A percentile compares a stretch with the other conserved stretches of the same genome.
phyloP scores from a whole-genome alignment of 208 protist species.

The Leishmania guyanensis region DNA sequence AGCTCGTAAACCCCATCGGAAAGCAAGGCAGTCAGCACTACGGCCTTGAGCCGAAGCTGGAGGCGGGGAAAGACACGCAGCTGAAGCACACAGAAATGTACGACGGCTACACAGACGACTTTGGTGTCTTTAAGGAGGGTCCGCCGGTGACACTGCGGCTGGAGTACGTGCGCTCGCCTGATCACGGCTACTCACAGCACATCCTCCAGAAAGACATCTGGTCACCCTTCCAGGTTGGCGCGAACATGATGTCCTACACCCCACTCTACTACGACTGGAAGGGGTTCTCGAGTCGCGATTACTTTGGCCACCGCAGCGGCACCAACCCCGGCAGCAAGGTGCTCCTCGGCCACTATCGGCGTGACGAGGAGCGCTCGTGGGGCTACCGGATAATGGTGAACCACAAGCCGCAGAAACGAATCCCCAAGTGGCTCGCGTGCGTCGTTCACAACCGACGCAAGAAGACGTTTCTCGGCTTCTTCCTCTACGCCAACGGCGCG shows the following conservation, averaged over 20 bases:
- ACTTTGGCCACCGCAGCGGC: slow-evolving; percentile 89
- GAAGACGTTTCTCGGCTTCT: slow-evolving; percentile 88
- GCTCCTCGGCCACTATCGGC: slow-evolving; percentile 81
- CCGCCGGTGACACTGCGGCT: slow-evolving; percentile 85
- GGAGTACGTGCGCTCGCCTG: slow-evolving; percentile 89
- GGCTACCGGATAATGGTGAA: slow-evolving; percentile 85
- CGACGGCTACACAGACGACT: slow-evolving; percentile 93
- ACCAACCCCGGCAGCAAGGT: slow-evolving; percentile 90
- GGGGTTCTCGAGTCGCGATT: slow-evolving; percentile 86
- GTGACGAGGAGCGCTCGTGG: slow-evolving; percentile 78
- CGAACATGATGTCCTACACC: slow-evolving; percentile 86
- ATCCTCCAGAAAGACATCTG: slow-evolving; percentile 89
- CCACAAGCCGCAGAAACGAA: slow-evolving; percentile 89
- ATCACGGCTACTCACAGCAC: slow-evolving; percentile 85
- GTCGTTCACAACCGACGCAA: slow-evolving; percentile 82
- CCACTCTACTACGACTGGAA: slow-evolving; percentile 93
- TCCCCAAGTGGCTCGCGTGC: slow-evolving; percentile 92
- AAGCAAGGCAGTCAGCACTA: slow-evolving; percentile 90
- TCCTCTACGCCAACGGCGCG: slow-evolving; percentile 91
- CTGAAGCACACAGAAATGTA: slow-evolving; percentile 94
- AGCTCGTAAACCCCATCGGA: slow-evolving; percentile 83
- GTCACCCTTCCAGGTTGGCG: slow-evolving; percentile 91
- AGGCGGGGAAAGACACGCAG: slow-evolving; percentile 87
- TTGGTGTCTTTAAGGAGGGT: slow-evolving; percentile 93
- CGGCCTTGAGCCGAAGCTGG: slow-evolving; percentile 78